phyloP scores from a whole-genome alignment of 768 basidiomycete species.

The Auricularia heimuer region DNA sequence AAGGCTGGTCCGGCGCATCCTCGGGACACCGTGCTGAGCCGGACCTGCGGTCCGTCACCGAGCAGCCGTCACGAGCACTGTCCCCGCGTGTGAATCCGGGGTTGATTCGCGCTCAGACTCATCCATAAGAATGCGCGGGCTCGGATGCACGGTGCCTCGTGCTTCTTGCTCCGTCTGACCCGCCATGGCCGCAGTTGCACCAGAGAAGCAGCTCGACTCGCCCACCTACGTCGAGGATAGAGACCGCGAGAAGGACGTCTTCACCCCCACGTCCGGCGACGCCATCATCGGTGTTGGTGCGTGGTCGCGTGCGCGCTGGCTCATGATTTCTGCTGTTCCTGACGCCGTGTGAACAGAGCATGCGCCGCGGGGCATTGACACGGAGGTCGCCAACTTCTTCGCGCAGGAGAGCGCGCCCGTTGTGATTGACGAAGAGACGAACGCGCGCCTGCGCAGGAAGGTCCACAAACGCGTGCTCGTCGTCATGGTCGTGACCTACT shows the following conservation, averaged over 20 bases:
- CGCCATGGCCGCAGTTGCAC: background rate
- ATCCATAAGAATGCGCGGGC: background rate
- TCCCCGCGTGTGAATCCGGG: too few relatives aligned
- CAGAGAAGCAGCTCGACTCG: background rate
- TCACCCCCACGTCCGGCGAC: background rate
- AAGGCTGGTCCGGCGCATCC: too few relatives aligned
- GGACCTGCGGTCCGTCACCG: too few relatives aligned
- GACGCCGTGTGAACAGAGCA: background rate
- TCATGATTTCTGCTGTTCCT: background rate
- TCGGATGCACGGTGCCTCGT: background rate
- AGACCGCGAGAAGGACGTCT: background rate
- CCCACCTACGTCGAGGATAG: background rate
- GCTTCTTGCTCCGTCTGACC: background rate
- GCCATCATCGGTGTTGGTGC: background rate
- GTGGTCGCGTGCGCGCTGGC: background rate
- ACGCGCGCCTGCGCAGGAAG: constrained; percentile 34
- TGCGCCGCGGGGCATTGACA: constrained; percentile 26
- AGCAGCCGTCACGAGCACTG: too few relatives aligned
- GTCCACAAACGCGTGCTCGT: constrained; percentile 37
- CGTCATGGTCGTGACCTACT: constrained; percentile 40
- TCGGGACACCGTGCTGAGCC: too few relatives aligned
- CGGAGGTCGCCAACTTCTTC: constrained; percentile 38
- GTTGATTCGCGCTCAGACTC: too few relatives aligned
- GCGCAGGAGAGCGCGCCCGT: constrained; percentile 19
- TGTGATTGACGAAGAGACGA: constrained; percentile 34